Evolutionary conservation across 108 stramenopile species (phyloP), one percentile per base, ranked within the genome.

Genomic region (Pseudonitzschia pungens): DNA sequence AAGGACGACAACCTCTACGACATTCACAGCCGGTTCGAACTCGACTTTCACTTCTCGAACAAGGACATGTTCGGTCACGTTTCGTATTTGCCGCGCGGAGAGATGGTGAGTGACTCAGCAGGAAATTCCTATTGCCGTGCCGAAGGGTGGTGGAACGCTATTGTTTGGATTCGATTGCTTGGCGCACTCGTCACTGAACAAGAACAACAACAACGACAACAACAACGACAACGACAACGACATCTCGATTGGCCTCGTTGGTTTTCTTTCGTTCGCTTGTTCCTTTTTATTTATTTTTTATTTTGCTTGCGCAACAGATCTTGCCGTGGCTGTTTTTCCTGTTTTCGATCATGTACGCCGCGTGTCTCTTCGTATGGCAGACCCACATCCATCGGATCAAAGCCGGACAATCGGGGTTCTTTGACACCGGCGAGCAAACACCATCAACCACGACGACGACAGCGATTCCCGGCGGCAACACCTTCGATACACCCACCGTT

Each of bases 21-120:
- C 36, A 69, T 93, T 54, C 80, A 83, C 60, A 83, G 92, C 6
- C 78, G 87, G 18, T 98, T 97, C 82, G 88, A 92, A 71, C 72
- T 97, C n/a, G 84, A 93, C 72, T 84, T 97, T 63, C 70, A 83
- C 21, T 94, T 91, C 62, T 83, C 81, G 76, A 99, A 99, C 81
- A 75, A 79, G 32, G 98, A 96, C 42, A 71, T 68, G 14, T 87
- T 81, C 33, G 86, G 86, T 9, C 77, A 76, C 44, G 60, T 74
- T 27, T 89, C 93, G n/a, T 99, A 90, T 74, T 72, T 99, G 45
- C 86, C 93, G 11, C 95, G 94, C 10, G 97, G 98, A 32, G 96
- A 96, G 74, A 94, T 91, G 85, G 72, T 79, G 14, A 62, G 32
- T n/a, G n/a, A n/a, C n/a, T n/a, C n/a, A n/a, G n/a, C n/a, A n/a